phyloP scores from a whole-genome alignment of 495 filamentous ascomycete species.

The Umbilicaria muhlenbergii region DNA sequence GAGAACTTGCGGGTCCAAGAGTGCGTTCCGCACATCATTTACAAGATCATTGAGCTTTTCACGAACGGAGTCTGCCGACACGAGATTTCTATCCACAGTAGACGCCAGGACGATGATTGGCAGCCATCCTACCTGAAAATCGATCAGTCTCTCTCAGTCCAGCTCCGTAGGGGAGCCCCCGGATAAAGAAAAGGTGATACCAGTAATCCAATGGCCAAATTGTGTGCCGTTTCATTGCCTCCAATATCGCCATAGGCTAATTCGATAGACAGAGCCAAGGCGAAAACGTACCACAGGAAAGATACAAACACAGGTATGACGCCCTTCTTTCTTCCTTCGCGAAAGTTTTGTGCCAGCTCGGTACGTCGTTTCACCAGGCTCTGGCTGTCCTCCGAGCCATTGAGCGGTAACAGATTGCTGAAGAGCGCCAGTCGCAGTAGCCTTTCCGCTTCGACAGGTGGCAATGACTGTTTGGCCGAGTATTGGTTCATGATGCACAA shows the following conservation, averaged over 20 bases:
- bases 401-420: constrained; percentile 19
- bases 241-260: constrained; percentile 25
- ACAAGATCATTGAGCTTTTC: constrained; percentile 23
- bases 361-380: constrained; percentile 13
- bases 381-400: constrained; percentile 5
- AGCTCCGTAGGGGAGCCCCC: no score
- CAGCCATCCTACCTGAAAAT: constrained; percentile 16
- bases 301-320: constrained; percentile 26
- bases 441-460: constrained; percentile 18
- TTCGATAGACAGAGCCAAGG: constrained; percentile 21
- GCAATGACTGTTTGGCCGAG: constrained; percentile 15
- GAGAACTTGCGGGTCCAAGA: constrained; percentile 11
- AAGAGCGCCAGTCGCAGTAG: constrained; percentile 24
- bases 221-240: constrained; percentile 25
- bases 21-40: constrained; percentile 17
- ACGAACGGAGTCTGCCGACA: constrained; percentile 23
- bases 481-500: constrained; percentile 32
- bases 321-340: constrained; percentile 21
- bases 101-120: constrained; percentile 28
- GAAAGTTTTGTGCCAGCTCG: constrained; percentile 19
- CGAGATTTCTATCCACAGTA: constrained; percentile 34
- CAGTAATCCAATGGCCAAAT: constrained; percentile 30
- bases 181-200: constrained; percentile 11
- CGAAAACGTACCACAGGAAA: constrained; percentile 24
- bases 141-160: no score